Conservation (phyloP, 202 grass and related monocot genomes). For the Zizania palustris region DNA sequence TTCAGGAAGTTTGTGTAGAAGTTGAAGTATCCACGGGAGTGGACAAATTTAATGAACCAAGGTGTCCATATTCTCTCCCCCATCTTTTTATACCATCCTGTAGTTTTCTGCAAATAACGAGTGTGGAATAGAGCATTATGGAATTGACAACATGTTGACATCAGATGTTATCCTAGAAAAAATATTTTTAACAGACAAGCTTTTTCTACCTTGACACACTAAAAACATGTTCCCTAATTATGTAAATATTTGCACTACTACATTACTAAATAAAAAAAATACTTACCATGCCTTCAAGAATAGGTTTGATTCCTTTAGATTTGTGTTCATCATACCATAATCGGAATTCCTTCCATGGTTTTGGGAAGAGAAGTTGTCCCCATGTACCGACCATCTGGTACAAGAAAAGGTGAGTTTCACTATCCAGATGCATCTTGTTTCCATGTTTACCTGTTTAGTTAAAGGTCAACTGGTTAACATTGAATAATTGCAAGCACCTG, state of each 20-base stretch:
- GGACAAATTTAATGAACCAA: slow-evolving; percentile 97
- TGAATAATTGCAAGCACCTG: slow-evolving; percentile 23
- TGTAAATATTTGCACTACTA: slow-evolving; percentile 13
- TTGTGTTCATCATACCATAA: slow-evolving; percentile 93
- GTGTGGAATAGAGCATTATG: slow-evolving; percentile 21
- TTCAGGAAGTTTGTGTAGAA: slow-evolving; percentile 88
- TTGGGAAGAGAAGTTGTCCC: slow-evolving; percentile 99
- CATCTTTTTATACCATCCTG: slow-evolving; percentile 96
- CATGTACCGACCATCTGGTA: slow-evolving; percentile 99
- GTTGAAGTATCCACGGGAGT: slow-evolving; percentile 88
- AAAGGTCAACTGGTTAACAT: slow-evolving; percentile 44
- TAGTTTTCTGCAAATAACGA: slow-evolving; percentile 71
- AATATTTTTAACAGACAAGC: neutral
- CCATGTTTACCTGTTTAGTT: slow-evolving; percentile 88
- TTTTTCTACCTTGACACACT: neutral
- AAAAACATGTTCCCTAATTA: slow-evolving; percentile 24
- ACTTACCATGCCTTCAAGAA: slow-evolving; percentile 97
- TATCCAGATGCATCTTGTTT: slow-evolving; percentile 81
- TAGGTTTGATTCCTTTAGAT: slow-evolving; percentile 76
- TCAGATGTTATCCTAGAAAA: slow-evolving; percentile 36
- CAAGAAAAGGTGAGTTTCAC: slow-evolving; percentile 78
- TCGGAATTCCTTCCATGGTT: slow-evolving; percentile 97
- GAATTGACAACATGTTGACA: slow-evolving; percentile 28
- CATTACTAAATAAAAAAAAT: slow-evolving; percentile 38
- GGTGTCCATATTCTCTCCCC: slow-evolving; percentile 99